Evolutionary conservation across 1,284 basidiomycete species (phyloP).

Genomic region (Taiwanofungus camphoratus): DNA sequence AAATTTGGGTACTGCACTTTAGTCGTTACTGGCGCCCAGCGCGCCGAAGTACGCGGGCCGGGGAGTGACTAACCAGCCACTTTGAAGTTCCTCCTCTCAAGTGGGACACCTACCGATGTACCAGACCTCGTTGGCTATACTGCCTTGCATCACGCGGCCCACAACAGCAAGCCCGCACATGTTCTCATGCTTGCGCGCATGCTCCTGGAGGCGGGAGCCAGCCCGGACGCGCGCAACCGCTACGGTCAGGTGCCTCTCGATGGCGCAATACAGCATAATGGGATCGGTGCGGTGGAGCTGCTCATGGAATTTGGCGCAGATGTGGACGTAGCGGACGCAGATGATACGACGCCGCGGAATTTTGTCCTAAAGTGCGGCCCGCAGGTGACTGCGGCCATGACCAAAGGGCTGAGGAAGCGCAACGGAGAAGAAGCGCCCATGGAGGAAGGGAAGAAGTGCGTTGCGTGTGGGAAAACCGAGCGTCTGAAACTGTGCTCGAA

Average conservation of each 20-base stretch:
- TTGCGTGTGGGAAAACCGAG: constrained; percentile 27
- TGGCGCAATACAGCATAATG: constrained; percentile 31
- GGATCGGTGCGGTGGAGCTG: constrained; percentile 34
- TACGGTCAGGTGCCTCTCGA: constrained; percentile 42
- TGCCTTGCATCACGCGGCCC: constrained; percentile 42
- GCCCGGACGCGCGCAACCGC: constrained; percentile 33
- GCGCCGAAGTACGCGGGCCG: constrained; percentile 17
- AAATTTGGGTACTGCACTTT: constrained; percentile 42
- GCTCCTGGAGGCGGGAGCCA: constrained; percentile 38
- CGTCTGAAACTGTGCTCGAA: constrained; percentile 38
- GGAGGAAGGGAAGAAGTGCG: constrained; percentile 36
- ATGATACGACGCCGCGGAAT: constrained; percentile 31
- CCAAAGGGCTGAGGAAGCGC: constrained; percentile 43
- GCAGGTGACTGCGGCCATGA: constrained; percentile 39
- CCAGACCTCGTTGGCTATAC: constrained; percentile 45
- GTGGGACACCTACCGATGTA: constrained; percentile 36
- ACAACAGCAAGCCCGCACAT: constrained; percentile 16
- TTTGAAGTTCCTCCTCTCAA: constrained; percentile 37
- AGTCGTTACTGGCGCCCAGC: constrained; percentile 38
- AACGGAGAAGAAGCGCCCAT: constrained; percentile 36
- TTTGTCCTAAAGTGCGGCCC: constrained; percentile 36
- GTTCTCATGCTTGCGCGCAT: constrained; percentile 27
- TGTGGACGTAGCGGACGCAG: constrained; percentile 41
- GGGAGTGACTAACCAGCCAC: constrained; percentile 29
- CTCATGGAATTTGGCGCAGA: constrained; percentile 46